A percentile compares a stretch with the other conserved stretches of the same genome.
Evolutionary conservation across 768 basidiomycete species (phyloP).

Genomic region (Suillus lakei): DNA sequence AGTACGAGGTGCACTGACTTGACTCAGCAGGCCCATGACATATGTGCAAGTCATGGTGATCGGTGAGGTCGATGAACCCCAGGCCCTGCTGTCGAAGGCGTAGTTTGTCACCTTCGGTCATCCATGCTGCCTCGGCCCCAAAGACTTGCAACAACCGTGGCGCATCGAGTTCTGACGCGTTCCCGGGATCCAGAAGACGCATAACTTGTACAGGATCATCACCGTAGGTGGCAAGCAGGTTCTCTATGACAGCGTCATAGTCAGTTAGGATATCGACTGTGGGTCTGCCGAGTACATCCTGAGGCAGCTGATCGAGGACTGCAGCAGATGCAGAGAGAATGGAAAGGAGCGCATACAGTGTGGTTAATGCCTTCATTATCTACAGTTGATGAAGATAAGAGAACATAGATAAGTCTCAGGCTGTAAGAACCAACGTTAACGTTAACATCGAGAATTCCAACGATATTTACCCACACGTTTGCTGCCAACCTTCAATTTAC

Average conservation of each 20-base stretch:
- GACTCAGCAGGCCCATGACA: too few relatives aligned
- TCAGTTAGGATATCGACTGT: not conserved
- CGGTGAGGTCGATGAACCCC: slow-evolving; percentile 18
- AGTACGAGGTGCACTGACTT: not conserved
- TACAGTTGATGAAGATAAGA: not conserved
- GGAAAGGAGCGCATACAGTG: not conserved
- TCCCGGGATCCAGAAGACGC: slow-evolving; percentile 15
- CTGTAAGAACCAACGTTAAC: not conserved
- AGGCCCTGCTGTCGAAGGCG: slow-evolving; percentile 16
- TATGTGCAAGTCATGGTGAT: slow-evolving; percentile 11
- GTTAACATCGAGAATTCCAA: too few relatives aligned
- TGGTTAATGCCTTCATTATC: not conserved
- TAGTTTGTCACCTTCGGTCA: slow-evolving; percentile 22
- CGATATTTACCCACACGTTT: too few relatives aligned
- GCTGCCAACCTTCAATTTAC: too few relatives aligned
- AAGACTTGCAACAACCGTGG: slow-evolving; percentile 19
- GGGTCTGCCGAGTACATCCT: not conserved
- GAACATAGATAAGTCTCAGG: not conserved
- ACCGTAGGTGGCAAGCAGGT: slow-evolving; percentile 16
- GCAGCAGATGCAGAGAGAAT: too few relatives aligned
- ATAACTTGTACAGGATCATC: slow-evolving; percentile 21
- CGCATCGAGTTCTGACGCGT: slow-evolving; percentile 21
- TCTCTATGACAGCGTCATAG: slow-evolving; percentile 6
- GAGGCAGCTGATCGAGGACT: not conserved
- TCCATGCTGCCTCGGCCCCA: slow-evolving; percentile 16